A percentile compares a stretch with the other conserved stretches of the same genome.
Conservation (phyloP, 2,329 filamentous ascomycete species). For the Ophiostoma sp. region DNA sequence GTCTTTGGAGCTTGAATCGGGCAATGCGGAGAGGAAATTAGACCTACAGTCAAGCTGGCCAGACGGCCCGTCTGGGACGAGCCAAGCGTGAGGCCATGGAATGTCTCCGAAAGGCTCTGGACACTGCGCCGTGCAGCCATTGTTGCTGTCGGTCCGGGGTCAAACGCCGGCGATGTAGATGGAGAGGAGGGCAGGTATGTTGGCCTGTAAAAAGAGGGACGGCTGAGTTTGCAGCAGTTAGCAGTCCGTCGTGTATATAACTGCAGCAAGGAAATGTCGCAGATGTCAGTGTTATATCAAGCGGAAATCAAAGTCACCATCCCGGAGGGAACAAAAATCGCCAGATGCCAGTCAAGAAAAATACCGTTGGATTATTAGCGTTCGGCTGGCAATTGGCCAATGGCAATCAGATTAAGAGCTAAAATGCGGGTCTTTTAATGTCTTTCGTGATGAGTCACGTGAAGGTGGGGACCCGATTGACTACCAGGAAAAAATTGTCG, state of each 20-base stretch:
- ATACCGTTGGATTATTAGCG: neutral
- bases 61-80: conserved; percentile 11
- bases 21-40: neutral
- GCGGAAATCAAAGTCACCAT: neutral
- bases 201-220: neutral
- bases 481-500: conserved; percentile 21
- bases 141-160: neutral
- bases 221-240: neutral
- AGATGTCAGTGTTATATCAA: conserved; percentile 4
- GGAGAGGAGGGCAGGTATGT: neutral
- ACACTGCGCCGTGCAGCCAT: conserved; percentile 26
- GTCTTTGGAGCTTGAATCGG: neutral
- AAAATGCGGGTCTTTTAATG: neutral
- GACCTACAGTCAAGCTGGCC: neutral
- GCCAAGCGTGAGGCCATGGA: conserved; percentile 22
- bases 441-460: neutral
- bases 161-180: neutral
- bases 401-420: neutral
- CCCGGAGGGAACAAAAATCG: neutral
- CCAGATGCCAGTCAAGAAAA: neutral
- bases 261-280: neutral
- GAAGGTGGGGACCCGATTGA: conserved; percentile 3
- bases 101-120: conserved; percentile 23
- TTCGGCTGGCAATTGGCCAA: neutral
- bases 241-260: too few relatives aligned